Evolutionary conservation across 176 grass and related monocot genomes (phyloP), one percentile per base, ranked within the genome.

Genomic region (Secale cereale): DNA sequence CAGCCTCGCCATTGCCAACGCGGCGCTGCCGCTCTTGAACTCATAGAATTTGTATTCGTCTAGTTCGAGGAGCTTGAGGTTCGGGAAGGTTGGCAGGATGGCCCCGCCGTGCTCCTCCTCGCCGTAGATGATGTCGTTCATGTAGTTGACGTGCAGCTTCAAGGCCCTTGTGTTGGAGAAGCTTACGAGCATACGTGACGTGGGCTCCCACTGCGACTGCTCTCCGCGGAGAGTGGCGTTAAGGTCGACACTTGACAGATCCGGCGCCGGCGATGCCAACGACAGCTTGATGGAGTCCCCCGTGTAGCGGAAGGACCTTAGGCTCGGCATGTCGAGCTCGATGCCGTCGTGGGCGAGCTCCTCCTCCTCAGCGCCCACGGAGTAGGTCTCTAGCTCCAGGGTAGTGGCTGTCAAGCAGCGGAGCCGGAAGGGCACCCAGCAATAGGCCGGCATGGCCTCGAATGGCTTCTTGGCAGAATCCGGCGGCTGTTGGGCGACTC

Each of bases 281-380:
- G 72, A 75, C 15, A 75, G 43, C 72, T 29, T 50, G 6, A 30
- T 16, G 45, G 27, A 14, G 16, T 19, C 29, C 10, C 45, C 72
- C 7, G 2, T 4, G 72, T 52, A 75, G 7, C 45, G 72, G 72
- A 52, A 76, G 26, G 9, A 20, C 2, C 26, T 26, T 3, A 76
- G 72, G 41, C 72, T 76, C 45, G 45, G 72, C 72, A 73, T 73
- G 70, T 73, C 70, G n/a, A 73, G 70, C 37, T 73, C n/a, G 36
- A 68, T 68, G 65, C 19, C 8, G 29, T 8, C 30, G 46, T 15
- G 15, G 46, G 61, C 61, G 65, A 14, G 10, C 37, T 72, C 65
- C 65, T 69, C 4, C 30, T 69, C 4, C 8, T 11, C 16, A 8
- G 6, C 31, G 45, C 45, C 45, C 45, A 48, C 45, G 45, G 45